Conservation (phyloP, 345 rosid genomes). For the Dipteronia dyeriana region DNA sequence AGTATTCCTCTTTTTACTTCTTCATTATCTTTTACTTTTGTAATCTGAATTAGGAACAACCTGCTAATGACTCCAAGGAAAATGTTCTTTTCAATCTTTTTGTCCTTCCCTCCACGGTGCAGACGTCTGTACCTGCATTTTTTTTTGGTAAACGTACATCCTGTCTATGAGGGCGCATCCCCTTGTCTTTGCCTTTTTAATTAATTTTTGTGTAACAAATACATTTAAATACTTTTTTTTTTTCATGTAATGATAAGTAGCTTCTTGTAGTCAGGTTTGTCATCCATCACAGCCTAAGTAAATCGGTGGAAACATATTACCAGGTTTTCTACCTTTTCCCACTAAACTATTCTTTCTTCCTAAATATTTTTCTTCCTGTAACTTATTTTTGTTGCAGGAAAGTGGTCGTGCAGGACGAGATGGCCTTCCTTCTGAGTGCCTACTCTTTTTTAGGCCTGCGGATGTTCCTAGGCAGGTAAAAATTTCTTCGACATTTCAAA, state of each 20-base stretch:
- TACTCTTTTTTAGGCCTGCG: conserved; percentile 80
- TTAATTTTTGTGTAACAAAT: background rate
- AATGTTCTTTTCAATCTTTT: background rate
- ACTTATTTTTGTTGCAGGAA: conserved; percentile 57
- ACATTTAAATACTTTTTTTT: background rate
- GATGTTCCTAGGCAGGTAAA: conserved; percentile 94
- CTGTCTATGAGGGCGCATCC: background rate
- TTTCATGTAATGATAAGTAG: conserved; percentile 13
- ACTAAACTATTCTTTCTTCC: conserved; percentile 4
- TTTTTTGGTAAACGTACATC: no score
- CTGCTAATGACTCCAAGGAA: no score
- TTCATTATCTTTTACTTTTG: background rate
- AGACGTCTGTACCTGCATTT: no score
- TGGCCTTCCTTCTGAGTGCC: conserved; percentile 91
- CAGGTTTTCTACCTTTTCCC: conserved; percentile 54
- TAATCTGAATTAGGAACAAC: background rate
- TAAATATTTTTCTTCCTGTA: conserved; percentile 14
- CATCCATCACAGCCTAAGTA: conserved; percentile 98
- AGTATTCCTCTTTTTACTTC: no score
- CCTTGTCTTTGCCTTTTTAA: background rate
- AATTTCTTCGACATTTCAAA: conserved; percentile 8
- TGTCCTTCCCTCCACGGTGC: no score
- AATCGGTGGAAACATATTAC: conserved; percentile 98
- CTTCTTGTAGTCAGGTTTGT: conserved; percentile 90
- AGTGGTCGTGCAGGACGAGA: conserved; percentile 99